Evolutionary conservation across 2,329 filamentous ascomycete genomes (phyloP), one percentile per base, ranked within the genome.

Genomic region (Macrophomina phaseolina): DNA sequence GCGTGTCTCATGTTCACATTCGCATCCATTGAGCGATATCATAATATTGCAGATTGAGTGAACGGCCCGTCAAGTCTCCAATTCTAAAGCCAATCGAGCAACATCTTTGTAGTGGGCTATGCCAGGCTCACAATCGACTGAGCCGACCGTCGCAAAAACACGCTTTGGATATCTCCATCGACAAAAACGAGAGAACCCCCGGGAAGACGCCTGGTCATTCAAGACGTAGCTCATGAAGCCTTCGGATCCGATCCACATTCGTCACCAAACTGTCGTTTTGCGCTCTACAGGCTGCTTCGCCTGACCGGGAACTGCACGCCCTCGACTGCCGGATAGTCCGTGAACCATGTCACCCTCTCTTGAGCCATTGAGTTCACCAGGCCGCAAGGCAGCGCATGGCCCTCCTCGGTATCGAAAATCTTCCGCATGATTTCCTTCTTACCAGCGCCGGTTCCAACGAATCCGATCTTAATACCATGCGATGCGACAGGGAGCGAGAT

Each of bases 341-440:
- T 93, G 77, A 99, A 98, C 95, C 95, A 99, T 81, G 89, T 95
- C 75, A 93, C 93, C 73, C 93, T 90, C 70, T 97, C 93, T 52
- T 91, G 92, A 3, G 88, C 90, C 49, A 87, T 88, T 73, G 91
- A 87, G 78, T 99, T 99, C 74, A 99, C 90, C 70, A 98, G 83
- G 1, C 92, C 89, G 77, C 93, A 97, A 1, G 95, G 95, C 68
- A 98, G 83, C 42, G 87, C 89, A 49, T 84, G 81, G 8, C 90
- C 89, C 71, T 91, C 90, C 70, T 92, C 89, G 0, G 81, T 83
- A 78, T 95, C 92, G 76, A 99, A 97, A 72, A 98, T 97, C 76
- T 91, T 84, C 86, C 93, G 95, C 86, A 98, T 85, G 64, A 98
- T 90, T 2, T 91, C 92, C 85, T 92, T 92, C 88, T 99, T 99